Base-by-base conservation (phyloP, 1,139 yeast genomes). In the Yamadazyma trypodendri region DNA sequence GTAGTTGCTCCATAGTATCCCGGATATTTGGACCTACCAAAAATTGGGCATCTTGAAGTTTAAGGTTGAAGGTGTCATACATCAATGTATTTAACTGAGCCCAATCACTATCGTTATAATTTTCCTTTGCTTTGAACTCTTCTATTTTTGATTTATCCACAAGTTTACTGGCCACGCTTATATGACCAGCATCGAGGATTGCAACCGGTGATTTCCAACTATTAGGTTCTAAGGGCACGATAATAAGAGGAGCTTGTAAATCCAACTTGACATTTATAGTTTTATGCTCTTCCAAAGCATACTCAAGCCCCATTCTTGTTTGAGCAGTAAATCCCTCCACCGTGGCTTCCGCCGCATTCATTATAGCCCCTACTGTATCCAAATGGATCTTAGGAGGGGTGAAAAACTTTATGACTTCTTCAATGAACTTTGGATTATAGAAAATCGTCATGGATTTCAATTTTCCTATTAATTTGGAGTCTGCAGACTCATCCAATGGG, bases 291-390 rank as follows among this genome's bases (percentile, higher is more conserved):
- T 89, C 95, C 46, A 94, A 69, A 0, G 96, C 95, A 50, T 94
- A 89, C 57, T 90, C 96, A 24, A 94, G 72, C 0, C 98, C 97
- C 45, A 94, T 76, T 53, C 97, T 72, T 0, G 98, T 92, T 56
- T 89, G 96, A 21, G 84, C 73, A 0, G 96, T 81, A 45, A 94
- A 68, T 2, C 95, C 97, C 56, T 89, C 96, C 41, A 94, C 85
- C 0, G 97, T 89, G 0, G 92, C 89, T 47, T 90, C 96, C 0
- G 99, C 98, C 0, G 96, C 97, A 58, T 81, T 85, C 80, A 94
- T 80, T 21, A 94, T 79, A 5, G 95, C 95, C 22, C 92, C 95
- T 28, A 94, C 79, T 0, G 97, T 89, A 53, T 89, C 96, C 42
- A 84, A 68, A 52, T 90, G 96, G 25, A 81, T 79, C 42, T 79